phyloP scores from a whole-genome alignment of 129 eudicot species.

The Pulicaria dysenterica region DNA sequence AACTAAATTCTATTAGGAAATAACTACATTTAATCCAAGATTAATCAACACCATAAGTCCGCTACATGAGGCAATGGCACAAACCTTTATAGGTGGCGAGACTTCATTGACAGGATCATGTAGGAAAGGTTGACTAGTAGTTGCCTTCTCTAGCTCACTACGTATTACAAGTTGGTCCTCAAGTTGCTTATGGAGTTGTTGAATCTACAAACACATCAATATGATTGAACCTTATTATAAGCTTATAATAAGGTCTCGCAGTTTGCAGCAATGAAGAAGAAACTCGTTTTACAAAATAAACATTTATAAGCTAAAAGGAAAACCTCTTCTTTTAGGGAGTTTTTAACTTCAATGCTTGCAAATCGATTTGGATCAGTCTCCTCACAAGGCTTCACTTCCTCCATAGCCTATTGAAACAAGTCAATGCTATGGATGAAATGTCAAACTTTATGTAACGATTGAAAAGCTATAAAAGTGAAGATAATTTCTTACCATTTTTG shows the following conservation, averaged over 20 bases:
- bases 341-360: slow-evolving; percentile 38
- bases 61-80: background rate
- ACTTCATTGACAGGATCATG: slow-evolving; percentile 40
- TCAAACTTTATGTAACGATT: background rate
- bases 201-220: slow-evolving; percentile 38
- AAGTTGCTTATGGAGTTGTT: slow-evolving; percentile 61
- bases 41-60: background rate
- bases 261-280: background rate
- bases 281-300: background rate
- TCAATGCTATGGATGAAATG: background rate
- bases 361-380: slow-evolving; percentile 41
- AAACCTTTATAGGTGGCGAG: slow-evolving; percentile 52
- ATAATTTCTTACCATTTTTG: slow-evolving; percentile 35
- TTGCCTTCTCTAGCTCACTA: slow-evolving; percentile 54
- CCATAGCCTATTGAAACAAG: slow-evolving; percentile 42
- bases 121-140: slow-evolving; percentile 37
- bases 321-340: slow-evolving; percentile 58
- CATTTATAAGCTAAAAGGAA: slow-evolving; percentile 1
- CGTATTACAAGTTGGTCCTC: slow-evolving; percentile 54
- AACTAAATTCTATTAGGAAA: background rate
- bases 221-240: background rate
- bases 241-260: background rate
- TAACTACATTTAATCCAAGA: background rate
- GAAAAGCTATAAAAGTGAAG: background rate
- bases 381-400: slow-evolving; percentile 32